Conservation (phyloP, 1,284 basidiomycete genomes). For the Naganishia liquefaciens region DNA sequence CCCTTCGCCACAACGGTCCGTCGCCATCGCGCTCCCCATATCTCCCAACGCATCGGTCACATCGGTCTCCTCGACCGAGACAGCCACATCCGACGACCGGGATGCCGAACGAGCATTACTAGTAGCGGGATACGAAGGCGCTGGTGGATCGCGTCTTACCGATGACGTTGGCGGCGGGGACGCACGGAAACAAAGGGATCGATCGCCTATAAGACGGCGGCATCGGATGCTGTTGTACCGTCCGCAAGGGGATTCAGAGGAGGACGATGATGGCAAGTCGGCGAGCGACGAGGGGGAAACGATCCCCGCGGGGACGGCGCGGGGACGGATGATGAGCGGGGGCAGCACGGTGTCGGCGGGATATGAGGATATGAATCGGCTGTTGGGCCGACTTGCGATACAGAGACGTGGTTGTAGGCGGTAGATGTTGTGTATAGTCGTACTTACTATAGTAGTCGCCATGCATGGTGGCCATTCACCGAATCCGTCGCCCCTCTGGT, state of each 20-base stretch:
- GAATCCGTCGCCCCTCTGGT: background rate
- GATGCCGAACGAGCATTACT: background rate
- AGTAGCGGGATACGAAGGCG: background rate
- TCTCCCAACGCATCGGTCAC: no score
- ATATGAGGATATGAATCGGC: slow-evolving; percentile 20
- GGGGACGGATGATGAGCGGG: background rate
- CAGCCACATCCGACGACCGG: no score
- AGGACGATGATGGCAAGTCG: background rate
- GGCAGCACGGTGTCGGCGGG: background rate
- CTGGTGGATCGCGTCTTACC: no score
- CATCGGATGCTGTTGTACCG: background rate
- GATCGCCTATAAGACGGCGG: no score
- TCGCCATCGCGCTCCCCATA: no score
- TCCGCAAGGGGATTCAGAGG: background rate
- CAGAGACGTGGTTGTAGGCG: slow-evolving; percentile 7
- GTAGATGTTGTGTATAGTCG: background rate
- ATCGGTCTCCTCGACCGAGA: no score
- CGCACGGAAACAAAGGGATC: no score
- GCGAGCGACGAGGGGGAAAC: no score
- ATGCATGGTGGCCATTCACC: background rate
- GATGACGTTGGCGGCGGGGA: no score
- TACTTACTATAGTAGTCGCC: background rate
- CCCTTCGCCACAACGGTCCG: no score
- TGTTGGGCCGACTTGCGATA: slow-evolving; percentile 11
- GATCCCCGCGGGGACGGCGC: background rate